phyloP scores from a whole-genome alignment of 179 eudicot genomes.

The Beta lomatogona region DNA sequence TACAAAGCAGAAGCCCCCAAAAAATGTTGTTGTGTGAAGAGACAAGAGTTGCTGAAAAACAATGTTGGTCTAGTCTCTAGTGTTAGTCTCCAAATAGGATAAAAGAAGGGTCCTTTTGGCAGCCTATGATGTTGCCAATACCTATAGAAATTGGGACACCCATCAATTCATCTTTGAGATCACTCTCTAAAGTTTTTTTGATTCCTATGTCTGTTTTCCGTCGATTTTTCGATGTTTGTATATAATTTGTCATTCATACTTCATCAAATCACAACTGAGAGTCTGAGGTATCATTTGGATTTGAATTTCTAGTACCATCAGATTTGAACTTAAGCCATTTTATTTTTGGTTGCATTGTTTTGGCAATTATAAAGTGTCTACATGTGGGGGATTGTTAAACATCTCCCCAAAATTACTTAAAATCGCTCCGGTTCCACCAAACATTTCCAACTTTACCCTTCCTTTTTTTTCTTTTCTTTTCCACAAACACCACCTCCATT shows the following conservation, averaged over 20 bases:
- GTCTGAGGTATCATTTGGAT: neutral
- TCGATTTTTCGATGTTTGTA: neutral
- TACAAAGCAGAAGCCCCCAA: neutral
- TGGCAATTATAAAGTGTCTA: neutral
- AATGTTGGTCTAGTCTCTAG: slow-evolving; percentile 19
- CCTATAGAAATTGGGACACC: slow-evolving; percentile 32
- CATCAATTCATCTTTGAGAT: slow-evolving; percentile 2
- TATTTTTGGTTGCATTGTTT: neutral
- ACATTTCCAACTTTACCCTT: too few species aligned
- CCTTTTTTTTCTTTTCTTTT: too few species aligned
- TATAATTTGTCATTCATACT: too few species aligned
- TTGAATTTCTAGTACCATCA: slow-evolving; percentile 2
- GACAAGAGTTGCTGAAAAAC: slow-evolving; percentile 10
- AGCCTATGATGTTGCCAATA: slow-evolving; percentile 52
- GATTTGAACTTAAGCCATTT: neutral
- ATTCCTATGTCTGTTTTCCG: neutral
- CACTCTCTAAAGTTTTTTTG: slow-evolving; percentile 10
- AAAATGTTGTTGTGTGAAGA: slow-evolving; percentile 3
- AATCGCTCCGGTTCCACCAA: too few species aligned
- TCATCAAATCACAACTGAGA: neutral
- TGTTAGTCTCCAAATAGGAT: slow-evolving; percentile 17
- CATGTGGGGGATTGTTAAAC: too few species aligned
- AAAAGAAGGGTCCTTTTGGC: slow-evolving; percentile 29
- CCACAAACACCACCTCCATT: too few species aligned
- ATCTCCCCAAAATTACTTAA: too few species aligned